Conservation (phyloP, 192 early-diverging fungal genomes). For the Coemansia sp. region DNA sequence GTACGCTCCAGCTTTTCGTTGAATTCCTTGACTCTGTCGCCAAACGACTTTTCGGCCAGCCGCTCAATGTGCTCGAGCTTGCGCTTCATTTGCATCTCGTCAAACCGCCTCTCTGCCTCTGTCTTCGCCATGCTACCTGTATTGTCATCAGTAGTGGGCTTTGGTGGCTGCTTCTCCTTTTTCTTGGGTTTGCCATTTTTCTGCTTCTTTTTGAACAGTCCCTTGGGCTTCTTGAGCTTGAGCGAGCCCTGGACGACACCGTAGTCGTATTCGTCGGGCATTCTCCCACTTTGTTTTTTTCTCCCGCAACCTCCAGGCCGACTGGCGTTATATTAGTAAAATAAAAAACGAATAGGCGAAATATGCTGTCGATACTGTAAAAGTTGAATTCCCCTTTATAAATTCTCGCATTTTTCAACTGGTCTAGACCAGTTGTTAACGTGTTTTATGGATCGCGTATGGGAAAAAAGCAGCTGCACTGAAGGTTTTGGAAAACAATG, state of each 20-base stretch:
- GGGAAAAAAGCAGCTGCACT: no score
- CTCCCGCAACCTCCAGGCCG: no score
- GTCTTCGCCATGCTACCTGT: slow-evolving; percentile 2
- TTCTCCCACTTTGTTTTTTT: neutral
- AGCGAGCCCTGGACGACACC: slow-evolving; percentile 42
- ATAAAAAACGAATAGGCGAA: no score
- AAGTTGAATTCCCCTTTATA: no score
- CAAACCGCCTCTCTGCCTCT: slow-evolving; percentile 34
- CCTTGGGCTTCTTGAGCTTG: slow-evolving; percentile 35
- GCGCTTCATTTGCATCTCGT: slow-evolving; percentile 23
- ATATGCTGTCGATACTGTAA: no score
- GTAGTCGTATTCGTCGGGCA: slow-evolving; percentile 46
- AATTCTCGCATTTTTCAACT: no score
- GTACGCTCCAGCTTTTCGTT: slow-evolving; percentile 63
- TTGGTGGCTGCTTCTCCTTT: neutral
- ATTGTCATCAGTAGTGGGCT: neutral
- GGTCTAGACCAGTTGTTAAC: no score
- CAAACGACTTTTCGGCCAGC: slow-evolving; percentile 48
- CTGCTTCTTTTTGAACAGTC: slow-evolving; percentile 30
- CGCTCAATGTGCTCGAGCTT: slow-evolving; percentile 44
- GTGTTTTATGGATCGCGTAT: no score
- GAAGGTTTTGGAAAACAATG: no score
- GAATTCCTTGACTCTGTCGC: slow-evolving; percentile 59
- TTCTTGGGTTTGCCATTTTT: slow-evolving; percentile 9
- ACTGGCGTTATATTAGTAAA: no score